Conservation (phyloP, 176 grass and related monocot genomes). For the Themeda triandra region DNA sequence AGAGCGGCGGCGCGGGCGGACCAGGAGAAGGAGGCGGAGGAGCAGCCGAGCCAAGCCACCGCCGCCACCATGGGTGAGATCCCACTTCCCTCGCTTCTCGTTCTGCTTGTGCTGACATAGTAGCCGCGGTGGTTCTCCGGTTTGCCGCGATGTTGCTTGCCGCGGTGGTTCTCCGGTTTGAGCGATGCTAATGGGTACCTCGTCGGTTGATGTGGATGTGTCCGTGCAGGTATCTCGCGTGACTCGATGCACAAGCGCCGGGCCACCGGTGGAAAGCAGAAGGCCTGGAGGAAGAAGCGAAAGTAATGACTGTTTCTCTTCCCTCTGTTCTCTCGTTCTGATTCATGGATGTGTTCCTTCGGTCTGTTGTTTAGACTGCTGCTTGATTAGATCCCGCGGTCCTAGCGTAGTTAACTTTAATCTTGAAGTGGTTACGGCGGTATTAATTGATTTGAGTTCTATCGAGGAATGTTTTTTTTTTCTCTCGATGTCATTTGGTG, state of each 20-base stretch:
- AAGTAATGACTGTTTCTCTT: constrained; percentile 26
- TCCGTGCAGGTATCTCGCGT: constrained; percentile 65
- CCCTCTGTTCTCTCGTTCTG: not conserved
- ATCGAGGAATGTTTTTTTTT: not conserved
- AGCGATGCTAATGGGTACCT: not conserved
- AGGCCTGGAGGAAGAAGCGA: constrained; percentile 91
- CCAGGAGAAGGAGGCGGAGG: not conserved
- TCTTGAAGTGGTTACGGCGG: not conserved
- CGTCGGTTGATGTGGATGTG: not conserved
- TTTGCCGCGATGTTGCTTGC: not conserved
- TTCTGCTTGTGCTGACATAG: not conserved
- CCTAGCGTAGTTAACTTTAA: not conserved
- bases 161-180: not conserved
- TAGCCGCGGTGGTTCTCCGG: no score
- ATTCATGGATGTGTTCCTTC: not conserved
- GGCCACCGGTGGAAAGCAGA: constrained; percentile 79
- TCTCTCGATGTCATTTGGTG: not conserved
- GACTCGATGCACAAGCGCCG: constrained; percentile 96
- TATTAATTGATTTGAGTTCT: not conserved
- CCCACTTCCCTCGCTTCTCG: not conserved
- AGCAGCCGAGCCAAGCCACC: not conserved
- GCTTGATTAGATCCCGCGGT: not conserved
- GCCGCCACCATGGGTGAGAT: constrained; percentile 35
- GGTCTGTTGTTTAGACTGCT: not conserved
- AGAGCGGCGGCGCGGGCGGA: not conserved